Evolutionary conservation across 169 alveolate species (phyloP).

Genomic region (Plasmodium billcollinsi): DNA sequence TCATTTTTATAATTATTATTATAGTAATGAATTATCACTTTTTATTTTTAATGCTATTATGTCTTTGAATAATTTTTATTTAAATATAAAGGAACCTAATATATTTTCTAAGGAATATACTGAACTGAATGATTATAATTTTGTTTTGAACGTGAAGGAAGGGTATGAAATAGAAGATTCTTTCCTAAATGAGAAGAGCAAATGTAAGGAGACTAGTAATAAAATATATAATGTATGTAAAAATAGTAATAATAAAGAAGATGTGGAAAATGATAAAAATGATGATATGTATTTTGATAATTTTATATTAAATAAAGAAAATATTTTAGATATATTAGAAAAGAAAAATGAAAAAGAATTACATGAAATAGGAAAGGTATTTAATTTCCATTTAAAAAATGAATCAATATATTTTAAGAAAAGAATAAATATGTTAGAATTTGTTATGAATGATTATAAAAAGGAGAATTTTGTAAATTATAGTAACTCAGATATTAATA

Average conservation of each 20-base stretch:
- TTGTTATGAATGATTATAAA: slow-evolving; percentile 17
- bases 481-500: slow-evolving; percentile 38
- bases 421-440: slow-evolving; percentile 12
- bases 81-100: slow-evolving; percentile 17
- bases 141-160: neutral
- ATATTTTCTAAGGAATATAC: slow-evolving; percentile 29
- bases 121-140: slow-evolving; percentile 9
- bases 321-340: slow-evolving; percentile 2
- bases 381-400: slow-evolving; percentile 7
- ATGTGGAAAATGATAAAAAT: neutral
- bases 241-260: neutral
- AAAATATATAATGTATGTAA: neutral
- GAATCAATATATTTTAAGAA: slow-evolving; percentile 44
- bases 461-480: slow-evolving; percentile 21
- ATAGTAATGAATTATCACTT: slow-evolving; percentile 36
- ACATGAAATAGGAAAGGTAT: neutral
- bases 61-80: slow-evolving; percentile 36
- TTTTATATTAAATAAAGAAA: slow-evolving; percentile 10
- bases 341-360: slow-evolving; percentile 16
- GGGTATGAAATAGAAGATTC: neutral
- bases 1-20: slow-evolving; percentile 64
- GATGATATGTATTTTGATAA: slow-evolving; percentile 11
- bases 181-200: too few species aligned
- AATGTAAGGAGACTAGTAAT: neutral
- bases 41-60: slow-evolving; percentile 63